Percentiles rank a stretch among this genome's conserved stretches.
phyloP scores from a whole-genome alignment of 768 basidiomycete genomes.

The Psilocybe tampanensis region DNA sequence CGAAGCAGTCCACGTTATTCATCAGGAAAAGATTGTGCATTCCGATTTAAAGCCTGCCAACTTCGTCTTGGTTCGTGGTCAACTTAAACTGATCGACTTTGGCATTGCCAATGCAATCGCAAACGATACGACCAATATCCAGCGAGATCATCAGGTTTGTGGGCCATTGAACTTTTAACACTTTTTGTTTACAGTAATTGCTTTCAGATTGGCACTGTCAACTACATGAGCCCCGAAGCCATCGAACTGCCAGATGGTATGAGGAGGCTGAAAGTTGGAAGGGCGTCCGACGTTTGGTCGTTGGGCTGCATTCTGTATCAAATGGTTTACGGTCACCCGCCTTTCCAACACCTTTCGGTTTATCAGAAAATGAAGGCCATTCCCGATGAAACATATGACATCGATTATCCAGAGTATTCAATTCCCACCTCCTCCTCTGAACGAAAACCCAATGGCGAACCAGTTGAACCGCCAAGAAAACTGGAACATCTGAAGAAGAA shows the following conservation, averaged over 20 bases:
- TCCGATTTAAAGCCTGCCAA: constrained; percentile 98
- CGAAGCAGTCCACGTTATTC: constrained; percentile 97
- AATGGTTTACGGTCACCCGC: constrained; percentile 95
- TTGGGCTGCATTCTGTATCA: constrained; percentile 98
- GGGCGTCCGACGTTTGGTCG: constrained; percentile 97
- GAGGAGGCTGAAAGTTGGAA: constrained; percentile 91
- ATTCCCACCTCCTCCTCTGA: constrained; percentile 50
- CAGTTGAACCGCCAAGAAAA: constrained; percentile 49
- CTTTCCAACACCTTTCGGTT: constrained; percentile 84
- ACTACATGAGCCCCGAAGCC: constrained; percentile 99
- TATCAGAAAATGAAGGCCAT: constrained; percentile 95
- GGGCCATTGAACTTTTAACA: neutral
- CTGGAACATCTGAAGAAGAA: constrained; percentile 69
- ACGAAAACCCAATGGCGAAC: constrained; percentile 27
- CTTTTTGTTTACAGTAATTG: neutral
- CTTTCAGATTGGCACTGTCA: constrained; percentile 88
- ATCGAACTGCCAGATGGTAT: constrained; percentile 87
- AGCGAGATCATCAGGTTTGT: constrained; percentile 88
- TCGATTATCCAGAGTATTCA: constrained; percentile 80
- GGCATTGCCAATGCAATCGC: constrained; percentile 99
- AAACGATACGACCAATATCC: constrained; percentile 98
- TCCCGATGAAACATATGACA: constrained; percentile 72
- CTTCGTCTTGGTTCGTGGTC: constrained; percentile 94
- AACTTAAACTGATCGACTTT: constrained; percentile 97
- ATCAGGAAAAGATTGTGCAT: constrained; percentile 98